Evolutionary conservation across 129 eudicot species (phyloP).

Genomic region (Deinandra increscens): DNA sequence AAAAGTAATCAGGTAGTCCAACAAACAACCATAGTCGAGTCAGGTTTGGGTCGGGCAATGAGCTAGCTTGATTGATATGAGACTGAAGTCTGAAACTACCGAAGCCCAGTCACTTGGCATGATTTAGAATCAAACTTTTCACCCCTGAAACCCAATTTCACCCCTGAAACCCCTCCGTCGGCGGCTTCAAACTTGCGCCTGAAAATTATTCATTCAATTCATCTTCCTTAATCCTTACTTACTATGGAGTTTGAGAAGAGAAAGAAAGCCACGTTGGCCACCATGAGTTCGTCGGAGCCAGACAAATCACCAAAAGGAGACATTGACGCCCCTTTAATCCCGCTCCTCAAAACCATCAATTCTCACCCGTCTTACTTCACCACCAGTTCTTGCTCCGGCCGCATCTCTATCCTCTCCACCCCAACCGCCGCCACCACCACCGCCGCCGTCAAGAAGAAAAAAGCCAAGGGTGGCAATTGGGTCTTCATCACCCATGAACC

Average conservation of each 20-base stretch:
- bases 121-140: no score
- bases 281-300: conserved; percentile 59
- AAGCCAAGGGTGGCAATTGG: conserved; percentile 90
- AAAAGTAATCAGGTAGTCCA: no score
- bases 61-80: no score
- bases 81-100: no score
- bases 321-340: conserved; percentile 67
- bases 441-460: conserved; percentile 52
- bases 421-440: conserved; percentile 35
- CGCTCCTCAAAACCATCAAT: conserved; percentile 64
- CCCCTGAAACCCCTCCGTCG: no score
- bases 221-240: no score
- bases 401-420: conserved; percentile 87
- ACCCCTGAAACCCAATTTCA: no score
- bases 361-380: conserved; percentile 81
- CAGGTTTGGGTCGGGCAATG: no score
- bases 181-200: conserved; percentile 12
- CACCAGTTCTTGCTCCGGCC: conserved; percentile 98
- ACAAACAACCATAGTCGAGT: no score
- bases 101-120: no score
- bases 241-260: conserved; percentile 83
- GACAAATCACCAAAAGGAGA: conserved; percentile 95
- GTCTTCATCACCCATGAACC: conserved; percentile 73
- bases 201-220: conserved; percentile 19
- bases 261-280: conserved; percentile 53